Base-by-base conservation (phyloP, 768 basidiomycete species). In the Zangia roseola region DNA sequence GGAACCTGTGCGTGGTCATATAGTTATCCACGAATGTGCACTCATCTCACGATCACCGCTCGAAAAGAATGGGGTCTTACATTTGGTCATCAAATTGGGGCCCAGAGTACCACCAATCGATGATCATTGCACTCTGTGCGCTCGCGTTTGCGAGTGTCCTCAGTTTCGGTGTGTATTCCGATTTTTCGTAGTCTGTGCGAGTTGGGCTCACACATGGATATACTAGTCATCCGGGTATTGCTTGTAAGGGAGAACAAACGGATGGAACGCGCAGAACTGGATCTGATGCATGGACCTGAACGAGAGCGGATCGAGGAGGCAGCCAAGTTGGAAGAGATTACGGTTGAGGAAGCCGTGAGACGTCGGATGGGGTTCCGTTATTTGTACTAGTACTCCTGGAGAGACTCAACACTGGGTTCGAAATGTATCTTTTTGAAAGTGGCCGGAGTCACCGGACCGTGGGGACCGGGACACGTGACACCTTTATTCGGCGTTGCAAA, bases 1-100 rank as follows among this genome's bases (percentile, higher is more conserved):
- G 82, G 10, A 80, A 74, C 51, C 46, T 85, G 82, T 83, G 63
- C 17, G 78, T 69, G 9, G 36, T 40, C 26, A 12, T 8, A 35
- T 24, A 21, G 25, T 24, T 5, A 16, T 33, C 12, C 20, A 13
- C 21, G 17, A n/a, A 8, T 9, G 6, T 28, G 10, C 24, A 10
- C 10, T 35, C 5, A 4, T 40, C 23, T 43, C 8, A 37, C 28
- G 4, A 17, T 21, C 8, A 38, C n/a, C 16, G 5, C 25, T 14
- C 38, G 3, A 14, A 26, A 24, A 84, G 82, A 3, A 81, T 81
- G 59, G 79, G 81, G 10, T 82, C 82, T 0, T 84, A 78, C 53
- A 76, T 77, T 0, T 86, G 83, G 84, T 78, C 79, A 55, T 58
- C 77, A 5, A 62, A 68, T 17, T 86, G 83, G 83, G 71, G 79